A percentile compares a stretch with the other conserved stretches of the same genome.
Conservation (phyloP, 768 basidiomycete genomes). For the Leccinellum albellum region DNA sequence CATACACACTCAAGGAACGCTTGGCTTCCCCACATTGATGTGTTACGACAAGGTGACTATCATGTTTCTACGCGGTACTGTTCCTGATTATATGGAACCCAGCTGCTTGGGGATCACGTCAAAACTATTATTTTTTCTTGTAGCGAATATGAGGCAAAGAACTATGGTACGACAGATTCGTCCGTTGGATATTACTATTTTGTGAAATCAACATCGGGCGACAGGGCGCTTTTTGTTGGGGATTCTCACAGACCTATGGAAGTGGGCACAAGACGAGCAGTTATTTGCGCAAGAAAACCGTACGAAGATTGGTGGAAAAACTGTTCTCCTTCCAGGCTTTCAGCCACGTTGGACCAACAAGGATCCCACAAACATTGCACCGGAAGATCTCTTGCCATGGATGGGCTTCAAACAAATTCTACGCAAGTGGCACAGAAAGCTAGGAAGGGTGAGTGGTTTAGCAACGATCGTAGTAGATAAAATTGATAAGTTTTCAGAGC, state of each 20-base stretch:
- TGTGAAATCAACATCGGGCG: background rate
- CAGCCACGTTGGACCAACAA: constrained; percentile 51
- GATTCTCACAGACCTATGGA: constrained; percentile 70
- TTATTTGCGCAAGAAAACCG: constrained; percentile 71
- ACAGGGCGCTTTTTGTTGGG: constrained; percentile 84
- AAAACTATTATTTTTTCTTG: constrained; percentile 86
- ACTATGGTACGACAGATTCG: constrained; percentile 62
- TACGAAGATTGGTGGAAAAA: constrained; percentile 58
- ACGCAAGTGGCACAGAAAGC: constrained; percentile 81
- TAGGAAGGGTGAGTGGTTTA: constrained; percentile 54
- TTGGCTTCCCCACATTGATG: constrained; percentile 80
- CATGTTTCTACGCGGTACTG: background rate
- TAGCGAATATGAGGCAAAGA: constrained; percentile 93
- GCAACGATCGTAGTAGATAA: background rate
- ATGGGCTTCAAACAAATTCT: constrained; percentile 62
- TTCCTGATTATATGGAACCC: constrained; percentile 3
- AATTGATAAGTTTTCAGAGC: constrained; percentile 42
- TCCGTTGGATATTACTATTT: background rate
- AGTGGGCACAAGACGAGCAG: constrained; percentile 77
- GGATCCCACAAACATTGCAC: constrained; percentile 33
- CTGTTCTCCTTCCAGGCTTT: constrained; percentile 65
- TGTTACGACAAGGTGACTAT: constrained; percentile 74
- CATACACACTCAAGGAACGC: constrained; percentile 84
- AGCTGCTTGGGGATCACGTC: constrained; percentile 85
- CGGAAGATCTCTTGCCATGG: constrained; percentile 64